Conservation (phyloP, 345 rosid species). For the Brassica carinata region DNA sequence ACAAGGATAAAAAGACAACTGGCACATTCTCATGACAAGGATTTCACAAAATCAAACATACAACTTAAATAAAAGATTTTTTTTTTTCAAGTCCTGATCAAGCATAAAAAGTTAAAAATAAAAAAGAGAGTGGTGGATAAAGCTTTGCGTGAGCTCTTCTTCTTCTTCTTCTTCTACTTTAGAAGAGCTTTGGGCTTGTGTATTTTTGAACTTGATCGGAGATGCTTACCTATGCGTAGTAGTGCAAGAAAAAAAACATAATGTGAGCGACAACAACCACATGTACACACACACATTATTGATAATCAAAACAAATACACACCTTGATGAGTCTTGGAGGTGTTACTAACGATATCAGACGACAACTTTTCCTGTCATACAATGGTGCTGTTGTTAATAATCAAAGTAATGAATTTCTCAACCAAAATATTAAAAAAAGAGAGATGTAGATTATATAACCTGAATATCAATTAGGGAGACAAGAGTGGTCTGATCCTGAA, state of each 20-base stretch:
- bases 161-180: background rate
- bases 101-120: background rate
- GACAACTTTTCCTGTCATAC: background rate
- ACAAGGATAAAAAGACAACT: background rate
- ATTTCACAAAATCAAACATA: background rate
- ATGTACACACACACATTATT: background rate
- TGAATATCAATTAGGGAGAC: background rate
- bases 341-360: background rate
- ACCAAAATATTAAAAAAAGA: no score
- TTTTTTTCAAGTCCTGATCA: background rate
- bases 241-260: background rate
- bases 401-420: background rate
- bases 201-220: background rate
- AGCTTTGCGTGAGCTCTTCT: background rate
- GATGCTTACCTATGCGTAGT: background rate
- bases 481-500: background rate
- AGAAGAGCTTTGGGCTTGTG: background rate
- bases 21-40: background rate
- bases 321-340: background rate
- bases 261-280: background rate
- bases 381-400: background rate
- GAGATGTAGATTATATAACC: background rate
- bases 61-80: background rate
- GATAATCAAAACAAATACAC: background rate
- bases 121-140: background rate